phyloP scores from a whole-genome alignment of 2,329 filamentous ascomycete species.

The Albophoma yamanashiensis region DNA sequence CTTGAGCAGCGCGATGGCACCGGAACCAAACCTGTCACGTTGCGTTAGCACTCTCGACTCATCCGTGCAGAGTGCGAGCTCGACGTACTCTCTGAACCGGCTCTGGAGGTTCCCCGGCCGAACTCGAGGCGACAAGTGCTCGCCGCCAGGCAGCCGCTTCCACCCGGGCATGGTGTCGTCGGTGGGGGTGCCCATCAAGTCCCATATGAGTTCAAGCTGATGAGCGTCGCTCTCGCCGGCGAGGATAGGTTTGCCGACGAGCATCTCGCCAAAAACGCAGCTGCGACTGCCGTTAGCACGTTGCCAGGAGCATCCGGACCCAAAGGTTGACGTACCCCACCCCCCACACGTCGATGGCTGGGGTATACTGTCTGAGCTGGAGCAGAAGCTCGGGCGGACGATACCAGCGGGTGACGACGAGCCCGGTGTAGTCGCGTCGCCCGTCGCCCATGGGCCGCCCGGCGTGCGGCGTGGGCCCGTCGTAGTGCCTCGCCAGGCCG shows the following conservation, averaged over 20 bases:
- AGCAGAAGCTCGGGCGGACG: conserved; percentile 86
- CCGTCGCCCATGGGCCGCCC: conserved; percentile 78
- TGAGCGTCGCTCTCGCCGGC: conserved; percentile 80
- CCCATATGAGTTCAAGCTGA: conserved; percentile 89
- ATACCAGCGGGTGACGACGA: conserved; percentile 97
- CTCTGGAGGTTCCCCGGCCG: conserved; percentile 56
- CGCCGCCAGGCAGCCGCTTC: conserved; percentile 70
- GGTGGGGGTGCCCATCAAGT: conserved; percentile 79
- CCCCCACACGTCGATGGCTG: conserved; percentile 96
- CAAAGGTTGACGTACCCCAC: conserved; percentile 57
- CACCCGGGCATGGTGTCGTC: conserved; percentile 92
- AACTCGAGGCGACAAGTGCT: conserved; percentile 55
- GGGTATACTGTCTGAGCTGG: conserved; percentile 84
- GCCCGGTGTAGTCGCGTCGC: conserved; percentile 82
- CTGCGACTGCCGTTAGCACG: conserved; percentile 31
- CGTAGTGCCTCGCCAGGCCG: conserved; percentile 85
- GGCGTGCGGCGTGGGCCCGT: conserved; percentile 66
- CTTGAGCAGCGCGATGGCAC: conserved; percentile 67
- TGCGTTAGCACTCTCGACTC: conserved; percentile 6
- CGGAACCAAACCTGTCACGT: conserved; percentile 45
- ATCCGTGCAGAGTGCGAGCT: neutral
- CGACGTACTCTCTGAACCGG: conserved; percentile 60
- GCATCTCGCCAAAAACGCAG: conserved; percentile 99
- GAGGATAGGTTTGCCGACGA: conserved; percentile 84
- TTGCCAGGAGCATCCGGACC: neutral